Percentiles rank a stretch among this genome's conserved stretches.
Conservation (phyloP, 2,329 filamentous ascomycete genomes). For the Penicillium sclerotiorum region DNA sequence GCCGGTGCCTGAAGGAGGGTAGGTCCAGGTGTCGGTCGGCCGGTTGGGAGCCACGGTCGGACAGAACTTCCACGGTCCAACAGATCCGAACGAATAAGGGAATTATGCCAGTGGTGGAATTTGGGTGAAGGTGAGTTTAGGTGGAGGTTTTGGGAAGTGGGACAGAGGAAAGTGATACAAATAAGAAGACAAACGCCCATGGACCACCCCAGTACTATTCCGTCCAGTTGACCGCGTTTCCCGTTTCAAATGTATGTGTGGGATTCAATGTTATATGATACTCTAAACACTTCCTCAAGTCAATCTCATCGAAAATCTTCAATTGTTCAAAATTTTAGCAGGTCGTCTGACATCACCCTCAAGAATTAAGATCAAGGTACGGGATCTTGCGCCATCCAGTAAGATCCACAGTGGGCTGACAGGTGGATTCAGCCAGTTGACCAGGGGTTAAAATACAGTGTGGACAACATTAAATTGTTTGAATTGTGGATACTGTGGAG, state of each 20-base stretch:
- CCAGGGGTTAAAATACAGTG: slow-evolving; percentile 5
- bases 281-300: too few relatives aligned
- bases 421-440: too few relatives aligned
- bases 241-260: too few relatives aligned
- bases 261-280: too few relatives aligned
- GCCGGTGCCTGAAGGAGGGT: slow-evolving; percentile 26
- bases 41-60: slow-evolving; percentile 31
- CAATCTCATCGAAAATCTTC: too few relatives aligned
- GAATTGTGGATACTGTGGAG: slow-evolving; percentile 6
- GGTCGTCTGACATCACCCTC: not conserved
- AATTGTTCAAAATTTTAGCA: too few relatives aligned
- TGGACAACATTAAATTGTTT: too few relatives aligned
- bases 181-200: slow-evolving; percentile 8
- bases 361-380: not conserved
- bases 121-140: not conserved
- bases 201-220: not conserved
- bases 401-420: not conserved
- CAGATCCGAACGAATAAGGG: slow-evolving; percentile 27
- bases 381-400: slow-evolving; percentile 23
- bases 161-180: slow-evolving; percentile 1
- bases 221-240: too few relatives aligned
- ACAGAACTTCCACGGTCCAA: slow-evolving; percentile 31
- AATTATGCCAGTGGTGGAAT: not conserved
- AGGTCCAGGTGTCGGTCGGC: slow-evolving; percentile 18
- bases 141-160: slow-evolving; percentile 10